These are phyloP conservation scores for Paspalum vaginatum DNA, from an alignment of 176 grass and related monocot species.

Conservation along the genomic window DNA sequence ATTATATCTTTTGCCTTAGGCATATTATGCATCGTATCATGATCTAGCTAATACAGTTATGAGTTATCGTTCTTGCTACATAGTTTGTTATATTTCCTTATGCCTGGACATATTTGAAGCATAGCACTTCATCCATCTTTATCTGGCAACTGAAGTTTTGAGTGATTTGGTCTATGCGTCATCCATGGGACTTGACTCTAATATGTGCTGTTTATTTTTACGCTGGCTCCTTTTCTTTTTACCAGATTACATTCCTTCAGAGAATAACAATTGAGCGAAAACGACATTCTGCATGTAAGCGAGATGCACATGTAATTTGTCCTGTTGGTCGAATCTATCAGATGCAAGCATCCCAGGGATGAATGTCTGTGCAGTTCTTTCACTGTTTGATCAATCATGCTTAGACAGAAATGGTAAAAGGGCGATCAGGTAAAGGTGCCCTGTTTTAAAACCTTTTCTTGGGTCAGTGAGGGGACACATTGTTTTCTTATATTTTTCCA, in stretches of 20 bases:
- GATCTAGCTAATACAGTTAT: not conserved
- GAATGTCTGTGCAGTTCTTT: slow-evolving; percentile 16
- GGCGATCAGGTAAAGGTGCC: slow-evolving; percentile 26
- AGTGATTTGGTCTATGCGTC: not conserved
- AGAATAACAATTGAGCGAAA: slow-evolving; percentile 39
- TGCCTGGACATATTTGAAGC: slow-evolving; percentile 1
- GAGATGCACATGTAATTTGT: slow-evolving; percentile 42
- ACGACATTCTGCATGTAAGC: slow-evolving; percentile 29
- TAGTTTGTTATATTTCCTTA: slow-evolving; percentile 33
- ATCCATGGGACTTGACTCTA: not conserved
- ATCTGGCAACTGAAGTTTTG: not conserved
- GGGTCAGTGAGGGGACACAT: slow-evolving; percentile 37
- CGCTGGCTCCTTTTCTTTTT: not conserved
- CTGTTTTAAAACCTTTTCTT: slow-evolving; percentile 35
- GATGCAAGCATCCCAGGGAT: slow-evolving; percentile 21
- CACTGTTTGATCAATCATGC: slow-evolving; percentile 47
- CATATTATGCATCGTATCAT: slow-evolving; percentile 22
- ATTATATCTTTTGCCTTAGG: not conserved
- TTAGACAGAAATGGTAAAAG: slow-evolving; percentile 53
- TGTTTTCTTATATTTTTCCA: slow-evolving; percentile 1
- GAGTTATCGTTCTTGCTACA: not conserved
- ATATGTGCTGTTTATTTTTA: slow-evolving; percentile 9
- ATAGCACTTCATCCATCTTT: slow-evolving; percentile 8
- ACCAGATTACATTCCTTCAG: not conserved
- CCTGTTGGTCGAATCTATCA: slow-evolving; percentile 43